Percentiles rank a stretch among this genome's conserved stretches.
phyloP scores from a whole-genome alignment of 768 basidiomycete genomes.

The Agrocybe chaxingu region DNA sequence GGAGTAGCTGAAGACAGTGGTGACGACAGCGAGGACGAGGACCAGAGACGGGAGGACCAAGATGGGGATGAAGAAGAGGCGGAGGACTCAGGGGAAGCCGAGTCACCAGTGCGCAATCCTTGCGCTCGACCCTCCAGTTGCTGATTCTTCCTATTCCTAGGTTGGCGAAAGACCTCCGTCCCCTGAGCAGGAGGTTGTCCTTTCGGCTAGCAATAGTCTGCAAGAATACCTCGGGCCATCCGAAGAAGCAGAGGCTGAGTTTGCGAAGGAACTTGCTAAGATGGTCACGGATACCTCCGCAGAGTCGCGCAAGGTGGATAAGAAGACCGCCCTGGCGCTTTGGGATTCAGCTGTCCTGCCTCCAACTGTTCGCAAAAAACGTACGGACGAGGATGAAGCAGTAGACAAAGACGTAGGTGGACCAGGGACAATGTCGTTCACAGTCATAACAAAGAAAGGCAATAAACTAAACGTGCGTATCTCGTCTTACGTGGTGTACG shows the following conservation, averaged over 20 bases:
- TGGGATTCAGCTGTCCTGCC: constrained; percentile 88
- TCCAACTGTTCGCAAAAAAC: constrained; percentile 63
- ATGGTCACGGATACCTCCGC: constrained; percentile 86
- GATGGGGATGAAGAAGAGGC: constrained; percentile 55
- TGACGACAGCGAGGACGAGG: constrained; percentile 67
- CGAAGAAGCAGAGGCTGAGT: constrained; percentile 89
- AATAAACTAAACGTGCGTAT: constrained; percentile 82
- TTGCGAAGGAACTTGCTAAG: constrained; percentile 93
- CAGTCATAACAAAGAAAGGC: constrained; percentile 87
- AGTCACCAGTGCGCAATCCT: constrained; percentile 44
- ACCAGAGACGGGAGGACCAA: constrained; percentile 45
- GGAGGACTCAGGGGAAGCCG: constrained; percentile 57
- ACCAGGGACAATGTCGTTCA: constrained; percentile 79
- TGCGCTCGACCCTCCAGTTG: not conserved
- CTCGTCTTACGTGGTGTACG: not conserved
- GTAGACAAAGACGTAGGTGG: constrained; percentile 31
- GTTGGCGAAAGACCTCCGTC: constrained; percentile 71
- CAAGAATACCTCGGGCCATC: constrained; percentile 79
- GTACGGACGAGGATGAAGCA: constrained; percentile 53
- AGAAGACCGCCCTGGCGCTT: constrained; percentile 79
- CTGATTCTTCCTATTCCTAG: constrained; percentile 25
- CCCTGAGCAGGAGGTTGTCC: constrained; percentile 77
- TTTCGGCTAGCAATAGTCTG: constrained; percentile 48
- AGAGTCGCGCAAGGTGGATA: constrained; percentile 84
- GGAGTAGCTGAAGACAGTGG: constrained; percentile 42